Percentiles rank a stretch among this genome's conserved stretches.
These are phyloP conservation scores for barley (Hordeum vulgare) DNA, from an alignment of 176 grass and related monocot species.

Conservation along the genomic window MorexV3_pseudomolecules_assembly NC_058522.1:413889189-413889688, in stretches of 20 bases:
- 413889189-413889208: conserved; percentile 65
- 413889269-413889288: conserved; percentile 94
- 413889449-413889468: conserved; percentile 99
- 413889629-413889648: background rate
- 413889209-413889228: conserved; percentile 89
- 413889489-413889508: background rate
- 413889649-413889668: background rate
- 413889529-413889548: background rate
- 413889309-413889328: conserved; percentile 87
- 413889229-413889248: conserved; percentile 98
- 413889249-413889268: conserved; percentile 95
- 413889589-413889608: background rate
- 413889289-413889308: conserved; percentile 66
- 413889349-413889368: conserved; percentile 71
- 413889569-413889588: background rate
- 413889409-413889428: conserved; percentile 99
- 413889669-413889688: background rate
- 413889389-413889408: conserved; percentile 62
- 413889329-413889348: conserved; percentile 89
- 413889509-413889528: conserved; percentile 1
- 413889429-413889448: conserved; percentile 83
- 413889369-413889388: conserved; percentile 74
- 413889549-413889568: background rate
- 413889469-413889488: conserved; percentile 91
- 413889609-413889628: background rate